phyloP scores from a whole-genome alignment of 257 asterid genomes.

The Eucommia ulmoides region DNA sequence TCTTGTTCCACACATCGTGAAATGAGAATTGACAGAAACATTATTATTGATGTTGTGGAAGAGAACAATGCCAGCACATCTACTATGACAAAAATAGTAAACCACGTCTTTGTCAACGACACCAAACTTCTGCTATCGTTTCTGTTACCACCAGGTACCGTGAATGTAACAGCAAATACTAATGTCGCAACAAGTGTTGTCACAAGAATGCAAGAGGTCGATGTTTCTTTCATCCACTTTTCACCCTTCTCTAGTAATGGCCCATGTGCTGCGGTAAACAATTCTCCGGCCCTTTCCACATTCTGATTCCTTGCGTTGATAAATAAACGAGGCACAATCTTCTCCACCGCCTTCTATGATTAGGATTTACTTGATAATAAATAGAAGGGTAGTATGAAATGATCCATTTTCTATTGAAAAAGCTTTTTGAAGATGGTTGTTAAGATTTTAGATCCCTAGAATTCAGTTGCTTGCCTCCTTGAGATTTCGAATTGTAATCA shows the following conservation, averaged over 20 bases:
- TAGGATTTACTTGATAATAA: too few species aligned
- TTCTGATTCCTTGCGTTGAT: constrained; percentile 7
- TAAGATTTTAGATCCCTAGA: too few species aligned
- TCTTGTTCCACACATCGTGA: constrained; percentile 4
- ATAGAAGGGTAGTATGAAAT: too few species aligned
- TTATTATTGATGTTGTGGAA: constrained; percentile 7
- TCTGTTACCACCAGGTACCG: constrained; percentile 21
- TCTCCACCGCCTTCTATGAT: constrained; percentile 28
- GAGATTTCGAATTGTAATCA: too few species aligned
- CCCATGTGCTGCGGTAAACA: constrained; percentile 19
- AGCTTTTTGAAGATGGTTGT: too few species aligned
- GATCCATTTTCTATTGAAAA: too few species aligned
- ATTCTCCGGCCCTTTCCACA: constrained; percentile 1
- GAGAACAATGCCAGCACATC: constrained; percentile 6
- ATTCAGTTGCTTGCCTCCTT: too few species aligned
- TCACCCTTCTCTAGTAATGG: constrained; percentile 18
- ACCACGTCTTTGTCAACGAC: constrained; percentile 3
- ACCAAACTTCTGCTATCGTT: constrained; percentile 10
- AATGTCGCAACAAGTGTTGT: constrained; percentile 24
- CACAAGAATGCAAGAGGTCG: constrained; percentile 24
- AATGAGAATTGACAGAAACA: constrained; percentile 10
- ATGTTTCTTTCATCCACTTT: constrained; percentile 28
- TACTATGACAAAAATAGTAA: constrained; percentile 15
- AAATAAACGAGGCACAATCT: constrained; percentile 14
- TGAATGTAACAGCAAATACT: constrained; percentile 23